These are phyloP conservation scores for Talaromyces amestolkiae DNA, from an alignment of 2,329 filamentous ascomycete genomes.

Conservation along the genomic window DNA sequence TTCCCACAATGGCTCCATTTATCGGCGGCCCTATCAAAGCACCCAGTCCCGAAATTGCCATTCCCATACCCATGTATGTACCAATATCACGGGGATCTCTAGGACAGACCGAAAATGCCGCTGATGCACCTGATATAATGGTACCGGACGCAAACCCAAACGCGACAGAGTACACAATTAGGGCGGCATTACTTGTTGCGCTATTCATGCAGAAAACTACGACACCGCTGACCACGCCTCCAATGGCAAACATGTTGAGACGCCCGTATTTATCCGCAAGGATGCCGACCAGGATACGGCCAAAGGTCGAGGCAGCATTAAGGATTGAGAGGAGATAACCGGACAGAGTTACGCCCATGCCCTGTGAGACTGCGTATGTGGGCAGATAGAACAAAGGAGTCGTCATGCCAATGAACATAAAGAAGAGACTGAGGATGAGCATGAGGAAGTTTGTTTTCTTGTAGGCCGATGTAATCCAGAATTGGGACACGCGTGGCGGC, in stretches of 20 bases:
- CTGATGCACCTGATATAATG: slow-evolving; percentile 28
- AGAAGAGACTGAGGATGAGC: slow-evolving; percentile 24
- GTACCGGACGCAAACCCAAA: slow-evolving; percentile 37
- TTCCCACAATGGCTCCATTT: slow-evolving; percentile 45
- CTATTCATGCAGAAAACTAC: slow-evolving; percentile 31
- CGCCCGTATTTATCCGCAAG: slow-evolving; percentile 35
- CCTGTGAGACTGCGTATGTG: slow-evolving; percentile 26
- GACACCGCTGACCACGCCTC: slow-evolving; percentile 26
- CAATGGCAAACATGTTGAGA: slow-evolving; percentile 29
- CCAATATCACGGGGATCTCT: slow-evolving; percentile 21
- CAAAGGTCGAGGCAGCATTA: slow-evolving; percentile 35
- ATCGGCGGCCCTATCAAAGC: slow-evolving; percentile 50
- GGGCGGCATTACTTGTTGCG: slow-evolving; percentile 25
- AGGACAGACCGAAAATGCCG: slow-evolving; percentile 21
- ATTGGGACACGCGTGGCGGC: slow-evolving; percentile 25
- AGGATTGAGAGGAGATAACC: slow-evolving; percentile 32
- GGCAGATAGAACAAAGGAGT: slow-evolving; percentile 33
- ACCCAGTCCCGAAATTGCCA: slow-evolving; percentile 41
- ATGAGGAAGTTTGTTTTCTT: slow-evolving; percentile 24
- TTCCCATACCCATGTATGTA: slow-evolving; percentile 25
- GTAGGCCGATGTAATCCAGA: slow-evolving; percentile 24
- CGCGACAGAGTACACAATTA: slow-evolving; percentile 32
- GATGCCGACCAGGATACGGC: slow-evolving; percentile 34
- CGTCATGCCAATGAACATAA: slow-evolving; percentile 30
- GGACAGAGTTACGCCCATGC: slow-evolving; percentile 25